phyloP scores from a whole-genome alignment of 345 rosid genomes.

The Limnanthes douglasii region DNA sequence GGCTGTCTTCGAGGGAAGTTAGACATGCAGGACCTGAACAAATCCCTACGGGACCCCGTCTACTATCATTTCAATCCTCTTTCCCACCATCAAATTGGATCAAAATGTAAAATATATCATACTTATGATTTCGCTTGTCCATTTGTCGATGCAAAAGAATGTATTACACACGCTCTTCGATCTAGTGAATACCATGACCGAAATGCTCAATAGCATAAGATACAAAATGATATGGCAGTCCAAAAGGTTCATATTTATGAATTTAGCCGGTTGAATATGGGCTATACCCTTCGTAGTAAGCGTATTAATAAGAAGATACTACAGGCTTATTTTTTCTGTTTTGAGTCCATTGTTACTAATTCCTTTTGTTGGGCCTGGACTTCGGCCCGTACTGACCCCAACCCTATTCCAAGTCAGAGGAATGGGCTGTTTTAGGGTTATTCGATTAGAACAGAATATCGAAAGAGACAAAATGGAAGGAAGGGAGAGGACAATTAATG shows the following conservation, averaged over 20 bases:
- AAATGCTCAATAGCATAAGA: slow-evolving; percentile 74
- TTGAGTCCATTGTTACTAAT: no score
- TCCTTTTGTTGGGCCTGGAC: no score
- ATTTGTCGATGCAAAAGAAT: slow-evolving; percentile 69
- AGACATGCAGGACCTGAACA: slow-evolving; percentile 90
- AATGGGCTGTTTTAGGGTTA: no score
- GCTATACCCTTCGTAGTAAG: slow-evolving; percentile 82
- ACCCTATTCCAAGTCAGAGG: no score
- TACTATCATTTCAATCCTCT: slow-evolving; percentile 86
- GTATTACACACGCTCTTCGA: slow-evolving; percentile 78
- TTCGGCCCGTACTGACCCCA: no score
- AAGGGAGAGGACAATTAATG: no score
- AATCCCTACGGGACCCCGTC: slow-evolving; percentile 93
- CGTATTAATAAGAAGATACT: no score
- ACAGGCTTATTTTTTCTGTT: no score
- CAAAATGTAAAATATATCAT: slow-evolving; percentile 80
- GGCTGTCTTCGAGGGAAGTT: slow-evolving; percentile 89
- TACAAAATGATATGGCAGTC: slow-evolving; percentile 73
- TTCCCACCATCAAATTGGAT: slow-evolving; percentile 81
- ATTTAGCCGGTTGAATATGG: slow-evolving; percentile 82
- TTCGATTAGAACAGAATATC: no score
- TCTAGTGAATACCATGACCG: slow-evolving; percentile 86
- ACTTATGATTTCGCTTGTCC: slow-evolving; percentile 99
- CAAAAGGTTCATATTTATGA: slow-evolving; percentile 61
- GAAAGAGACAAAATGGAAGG: no score